Percentiles rank a stretch among this genome's conserved stretches.
Conservation (phyloP, 148 eudicot species). For the Amaranthus cruentus region DNA sequence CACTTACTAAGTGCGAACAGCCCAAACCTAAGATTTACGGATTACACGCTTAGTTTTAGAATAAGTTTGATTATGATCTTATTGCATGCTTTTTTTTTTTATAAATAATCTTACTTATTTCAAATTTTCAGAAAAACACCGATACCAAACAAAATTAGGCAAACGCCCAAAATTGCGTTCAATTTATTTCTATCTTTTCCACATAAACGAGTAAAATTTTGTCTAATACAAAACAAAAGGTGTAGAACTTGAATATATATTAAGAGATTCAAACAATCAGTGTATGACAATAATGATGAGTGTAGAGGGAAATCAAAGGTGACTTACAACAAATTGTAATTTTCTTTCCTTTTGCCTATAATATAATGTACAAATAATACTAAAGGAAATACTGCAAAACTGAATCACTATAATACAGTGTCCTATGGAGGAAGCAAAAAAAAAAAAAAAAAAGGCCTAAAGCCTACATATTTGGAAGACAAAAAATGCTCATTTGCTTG, state of each 20-base stretch:
- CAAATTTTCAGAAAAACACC: too few relatives aligned
- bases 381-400: constrained; percentile 13
- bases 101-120: too few relatives aligned
- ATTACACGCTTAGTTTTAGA: too few relatives aligned
- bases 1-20: too few relatives aligned
- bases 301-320: neutral
- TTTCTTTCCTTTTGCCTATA: constrained; percentile 19
- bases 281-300: neutral
- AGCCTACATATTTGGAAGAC: constrained; percentile 7
- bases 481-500: constrained; percentile 4
- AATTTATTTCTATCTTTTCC: too few relatives aligned
- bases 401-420: constrained; percentile 25
- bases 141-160: too few relatives aligned
- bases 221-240: too few relatives aligned
- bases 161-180: too few relatives aligned
- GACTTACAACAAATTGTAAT: constrained; percentile 24
- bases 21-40: too few relatives aligned
- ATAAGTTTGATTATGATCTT: too few relatives aligned
- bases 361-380: constrained; percentile 25
- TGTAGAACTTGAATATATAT: neutral
- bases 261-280: neutral
- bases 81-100: too few relatives aligned
- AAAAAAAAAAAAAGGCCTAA: constrained; percentile 21
- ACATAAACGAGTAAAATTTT: too few relatives aligned
- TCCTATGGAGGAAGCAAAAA: constrained; percentile 23